Conservation (phyloP, 2,329 filamentous ascomycete species). For the Colletotrichum australisinense region DNA sequence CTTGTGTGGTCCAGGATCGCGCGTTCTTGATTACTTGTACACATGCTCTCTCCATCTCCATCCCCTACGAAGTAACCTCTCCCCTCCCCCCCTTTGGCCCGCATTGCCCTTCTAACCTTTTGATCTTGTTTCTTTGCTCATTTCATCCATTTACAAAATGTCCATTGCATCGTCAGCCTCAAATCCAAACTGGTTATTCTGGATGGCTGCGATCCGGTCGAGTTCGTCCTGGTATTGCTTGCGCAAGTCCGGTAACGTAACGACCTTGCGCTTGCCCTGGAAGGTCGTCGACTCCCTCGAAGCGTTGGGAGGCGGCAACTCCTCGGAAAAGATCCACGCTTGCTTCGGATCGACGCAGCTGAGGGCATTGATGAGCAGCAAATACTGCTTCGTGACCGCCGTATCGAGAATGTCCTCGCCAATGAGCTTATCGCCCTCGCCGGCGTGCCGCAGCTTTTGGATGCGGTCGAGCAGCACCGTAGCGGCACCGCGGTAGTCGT, state of each 20-base stretch:
- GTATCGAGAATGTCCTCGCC: constrained; percentile 71
- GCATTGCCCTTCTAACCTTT: constrained; percentile 31
- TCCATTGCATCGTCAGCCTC: constrained; percentile 65
- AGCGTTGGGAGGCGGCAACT: constrained; percentile 39
- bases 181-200: constrained; percentile 90
- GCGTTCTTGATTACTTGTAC: constrained; percentile 31
- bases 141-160: constrained; percentile 48
- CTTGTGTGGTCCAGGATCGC: constrained; percentile 2
- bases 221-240: constrained; percentile 92
- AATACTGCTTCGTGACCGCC: constrained; percentile 78
- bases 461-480: constrained; percentile 72
- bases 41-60: constrained; percentile 16
- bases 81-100: constrained; percentile 17
- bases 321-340: constrained; percentile 80
- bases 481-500: constrained; percentile 86
- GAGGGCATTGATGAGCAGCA: constrained; percentile 93
- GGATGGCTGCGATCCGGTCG: constrained; percentile 87
- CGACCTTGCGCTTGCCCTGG: constrained; percentile 74
- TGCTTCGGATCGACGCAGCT: constrained; percentile 83
- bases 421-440: constrained; percentile 67
- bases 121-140: neutral
- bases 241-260: constrained; percentile 87
- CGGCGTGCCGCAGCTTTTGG: constrained; percentile 68
- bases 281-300: constrained; percentile 24
- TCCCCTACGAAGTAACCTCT: constrained; percentile 1